Conservation (phyloP, 768 basidiomycete species). For the Hygrophorus pudorinus region DNA sequence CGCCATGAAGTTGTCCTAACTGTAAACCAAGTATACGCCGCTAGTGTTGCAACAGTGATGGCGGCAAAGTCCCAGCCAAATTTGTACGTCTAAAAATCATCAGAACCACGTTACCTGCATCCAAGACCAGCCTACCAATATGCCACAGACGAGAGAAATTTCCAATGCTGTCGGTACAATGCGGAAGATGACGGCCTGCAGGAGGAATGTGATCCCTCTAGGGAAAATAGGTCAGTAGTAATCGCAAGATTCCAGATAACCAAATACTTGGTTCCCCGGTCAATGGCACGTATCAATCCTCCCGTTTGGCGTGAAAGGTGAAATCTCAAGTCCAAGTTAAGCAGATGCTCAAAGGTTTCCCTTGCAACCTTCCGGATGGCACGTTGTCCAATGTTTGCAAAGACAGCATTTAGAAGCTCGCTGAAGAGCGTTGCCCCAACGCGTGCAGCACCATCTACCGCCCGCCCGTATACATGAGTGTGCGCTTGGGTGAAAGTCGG, state of each 20-base stretch:
- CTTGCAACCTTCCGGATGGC: conserved; percentile 92
- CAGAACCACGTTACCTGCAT: neutral
- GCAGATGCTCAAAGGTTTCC: conserved; percentile 91
- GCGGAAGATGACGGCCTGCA: conserved; percentile 89
- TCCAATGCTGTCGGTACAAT: conserved; percentile 94
- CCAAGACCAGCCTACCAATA: conserved; percentile 52
- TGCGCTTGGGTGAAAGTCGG: neutral
- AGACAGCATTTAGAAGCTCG: conserved; percentile 91
- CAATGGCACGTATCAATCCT: conserved; percentile 91
- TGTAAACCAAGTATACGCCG: conserved; percentile 94
- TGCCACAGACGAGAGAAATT: conserved; percentile 94
- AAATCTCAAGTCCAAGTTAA: conserved; percentile 86
- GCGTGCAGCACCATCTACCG: conserved; percentile 79
- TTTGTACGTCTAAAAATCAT: conserved; percentile 68
- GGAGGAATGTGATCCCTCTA: conserved; percentile 92
- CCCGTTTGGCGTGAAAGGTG: conserved; percentile 92
- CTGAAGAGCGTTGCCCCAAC: conserved; percentile 84
- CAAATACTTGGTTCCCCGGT: conserved; percentile 89
- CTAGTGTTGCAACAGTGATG: conserved; percentile 77
- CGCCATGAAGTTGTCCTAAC: conserved; percentile 94
- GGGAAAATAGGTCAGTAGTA: neutral
- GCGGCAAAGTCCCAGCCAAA: conserved; percentile 98
- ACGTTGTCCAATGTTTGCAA: conserved; percentile 90
- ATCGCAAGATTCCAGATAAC: neutral
- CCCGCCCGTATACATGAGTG: neutral